Percentiles rank a stretch among this genome's conserved stretches.
Conservation (phyloP, 176 grass and related monocot genomes). For the Pontederia crassipes region DNA sequence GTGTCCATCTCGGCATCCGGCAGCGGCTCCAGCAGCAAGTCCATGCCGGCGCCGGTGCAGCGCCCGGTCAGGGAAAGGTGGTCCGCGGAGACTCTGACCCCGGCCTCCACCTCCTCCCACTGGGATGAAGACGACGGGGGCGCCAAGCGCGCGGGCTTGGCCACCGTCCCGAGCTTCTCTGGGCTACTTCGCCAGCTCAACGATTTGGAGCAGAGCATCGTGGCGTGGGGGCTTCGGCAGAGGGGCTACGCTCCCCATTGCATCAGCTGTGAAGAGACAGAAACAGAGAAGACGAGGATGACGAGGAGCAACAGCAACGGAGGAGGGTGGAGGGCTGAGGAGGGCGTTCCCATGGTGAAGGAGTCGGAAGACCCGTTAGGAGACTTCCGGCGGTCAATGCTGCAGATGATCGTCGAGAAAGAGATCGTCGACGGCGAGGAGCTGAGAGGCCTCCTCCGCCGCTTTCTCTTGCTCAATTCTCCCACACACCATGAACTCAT, state of each 20-base stretch:
- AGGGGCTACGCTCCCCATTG: background rate
- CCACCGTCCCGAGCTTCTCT: background rate
- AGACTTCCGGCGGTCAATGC: slow-evolving; percentile 10
- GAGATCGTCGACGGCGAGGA: slow-evolving; percentile 16
- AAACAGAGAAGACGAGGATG: background rate
- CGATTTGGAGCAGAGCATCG: slow-evolving; percentile 6
- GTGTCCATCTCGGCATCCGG: background rate
- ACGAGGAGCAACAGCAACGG: background rate
- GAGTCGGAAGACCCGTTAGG: slow-evolving; percentile 10
- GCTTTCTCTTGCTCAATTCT: slow-evolving; percentile 3
- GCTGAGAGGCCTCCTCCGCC: slow-evolving; percentile 2
- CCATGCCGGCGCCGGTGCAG: background rate
- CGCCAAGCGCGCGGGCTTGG: background rate
- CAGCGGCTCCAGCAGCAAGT: background rate
- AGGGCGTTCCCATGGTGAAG: slow-evolving; percentile 11
- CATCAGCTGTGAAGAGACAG: background rate
- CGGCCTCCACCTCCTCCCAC: background rate
- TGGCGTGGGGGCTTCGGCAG: background rate
- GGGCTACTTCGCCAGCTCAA: slow-evolving; percentile 6
- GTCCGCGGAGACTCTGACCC: background rate
- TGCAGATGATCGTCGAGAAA: slow-evolving; percentile 18
- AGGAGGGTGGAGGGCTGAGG: slow-evolving; percentile 1
- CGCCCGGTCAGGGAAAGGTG: background rate
- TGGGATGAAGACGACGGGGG: background rate
- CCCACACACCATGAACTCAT: background rate